Percentiles rank a stretch among this genome's conserved stretches.
Conservation (phyloP, 2,329 filamentous ascomycete species). For the Diaporthe ilicicola region DNA sequence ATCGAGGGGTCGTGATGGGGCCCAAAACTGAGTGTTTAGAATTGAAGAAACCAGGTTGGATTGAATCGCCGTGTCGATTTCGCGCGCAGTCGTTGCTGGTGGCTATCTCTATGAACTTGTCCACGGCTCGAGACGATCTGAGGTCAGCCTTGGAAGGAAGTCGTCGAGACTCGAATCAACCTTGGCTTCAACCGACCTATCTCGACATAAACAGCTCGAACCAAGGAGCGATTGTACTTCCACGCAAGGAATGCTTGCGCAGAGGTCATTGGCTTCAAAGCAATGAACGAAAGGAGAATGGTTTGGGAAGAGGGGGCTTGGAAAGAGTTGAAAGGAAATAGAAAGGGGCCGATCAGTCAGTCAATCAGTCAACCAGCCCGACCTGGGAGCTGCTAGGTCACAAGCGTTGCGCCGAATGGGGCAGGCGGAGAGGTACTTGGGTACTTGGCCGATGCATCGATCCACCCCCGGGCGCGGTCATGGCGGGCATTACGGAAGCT, state of each 20-base stretch:
- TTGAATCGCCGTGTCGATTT: neutral
- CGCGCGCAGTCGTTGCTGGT: neutral
- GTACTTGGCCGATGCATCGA: neutral
- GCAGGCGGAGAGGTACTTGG: conserved; percentile 22
- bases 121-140: neutral
- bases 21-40: too few species aligned
- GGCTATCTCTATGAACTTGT: neutral
- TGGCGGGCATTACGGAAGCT: conserved; percentile 30
- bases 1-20: neutral
- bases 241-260: neutral
- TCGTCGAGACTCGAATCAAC: neutral
- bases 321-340: neutral
- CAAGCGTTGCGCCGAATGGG: conserved; percentile 4
- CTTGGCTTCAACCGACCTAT: neutral
- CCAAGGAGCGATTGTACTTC: neutral
- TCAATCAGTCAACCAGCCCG: neutral
- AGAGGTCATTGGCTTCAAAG: neutral
- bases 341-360: conserved; percentile 26
- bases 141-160: neutral
- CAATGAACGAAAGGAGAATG: neutral
- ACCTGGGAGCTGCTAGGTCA: neutral
- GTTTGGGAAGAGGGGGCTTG: neutral
- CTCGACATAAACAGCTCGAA: neutral
- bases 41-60: neutral
- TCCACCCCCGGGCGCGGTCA: neutral